Evolutionary conservation across 192 early-diverging fungal species (phyloP).

Genomic region (Dimargaris verticillata): DNA sequence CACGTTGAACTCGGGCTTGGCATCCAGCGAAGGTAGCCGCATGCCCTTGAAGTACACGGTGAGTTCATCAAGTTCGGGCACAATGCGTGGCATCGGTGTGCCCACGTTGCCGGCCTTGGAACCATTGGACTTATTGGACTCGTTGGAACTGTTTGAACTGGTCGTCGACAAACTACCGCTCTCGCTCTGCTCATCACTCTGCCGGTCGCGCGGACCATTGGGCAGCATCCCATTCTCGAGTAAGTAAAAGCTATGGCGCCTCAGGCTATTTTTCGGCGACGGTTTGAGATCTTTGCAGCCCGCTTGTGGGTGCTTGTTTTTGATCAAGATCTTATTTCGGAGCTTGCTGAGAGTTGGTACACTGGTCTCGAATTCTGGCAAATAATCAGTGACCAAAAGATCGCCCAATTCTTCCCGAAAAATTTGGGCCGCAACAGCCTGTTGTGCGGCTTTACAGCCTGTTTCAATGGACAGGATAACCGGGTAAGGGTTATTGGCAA

Average conservation of each 20-base stretch:
- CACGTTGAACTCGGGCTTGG: constrained; percentile 33
- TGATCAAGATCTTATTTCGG: constrained; percentile 54
- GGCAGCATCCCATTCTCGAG: not conserved
- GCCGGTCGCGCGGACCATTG: too few relatives aligned
- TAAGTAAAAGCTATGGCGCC: too few relatives aligned
- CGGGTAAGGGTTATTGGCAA: constrained; percentile 64
- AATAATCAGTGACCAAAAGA: constrained; percentile 31
- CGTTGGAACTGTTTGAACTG: not conserved
- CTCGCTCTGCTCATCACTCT: too few relatives aligned
- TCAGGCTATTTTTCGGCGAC: not conserved
- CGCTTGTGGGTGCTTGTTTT: constrained; percentile 30
- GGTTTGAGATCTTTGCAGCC: not conserved
- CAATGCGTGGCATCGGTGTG: not conserved
- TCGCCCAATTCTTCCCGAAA: constrained; percentile 51
- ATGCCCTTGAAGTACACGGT: not conserved
- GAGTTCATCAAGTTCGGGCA: not conserved
- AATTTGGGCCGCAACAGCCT: constrained; percentile 55
- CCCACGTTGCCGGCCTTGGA: too few relatives aligned
- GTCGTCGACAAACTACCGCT: not conserved
- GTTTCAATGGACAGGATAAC: constrained; percentile 72
- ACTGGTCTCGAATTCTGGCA: constrained; percentile 18
- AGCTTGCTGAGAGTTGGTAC: constrained; percentile 60
- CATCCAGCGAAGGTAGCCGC: constrained; percentile 1
- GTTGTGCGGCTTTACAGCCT: constrained; percentile 59
- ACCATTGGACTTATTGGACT: not conserved